Evolutionary conservation across 2,329 filamentous ascomycete species (phyloP).

Genomic region (Penicillium aurantiogriseum): DNA sequence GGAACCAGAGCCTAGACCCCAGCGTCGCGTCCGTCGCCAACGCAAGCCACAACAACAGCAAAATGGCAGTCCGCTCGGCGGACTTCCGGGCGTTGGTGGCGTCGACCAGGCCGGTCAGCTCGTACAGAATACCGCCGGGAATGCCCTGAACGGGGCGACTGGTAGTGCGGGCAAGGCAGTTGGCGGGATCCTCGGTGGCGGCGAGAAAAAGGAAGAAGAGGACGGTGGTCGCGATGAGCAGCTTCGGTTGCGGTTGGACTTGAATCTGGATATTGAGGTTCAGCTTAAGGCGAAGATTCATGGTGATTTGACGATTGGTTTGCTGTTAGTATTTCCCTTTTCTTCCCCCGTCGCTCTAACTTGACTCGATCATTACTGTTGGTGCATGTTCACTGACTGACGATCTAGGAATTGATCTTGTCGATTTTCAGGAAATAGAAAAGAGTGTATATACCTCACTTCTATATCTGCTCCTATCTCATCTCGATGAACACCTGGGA

Average conservation of each 20-base stretch:
- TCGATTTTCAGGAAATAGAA: constrained; percentile 2
- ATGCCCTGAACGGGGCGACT: constrained; percentile 46
- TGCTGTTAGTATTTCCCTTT: constrained; percentile 61
- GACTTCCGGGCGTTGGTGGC: constrained; percentile 46
- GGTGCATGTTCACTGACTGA: constrained; percentile 11
- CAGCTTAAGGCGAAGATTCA: constrained; percentile 82
- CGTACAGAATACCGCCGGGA: constrained; percentile 49
- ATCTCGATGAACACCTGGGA: background rate
- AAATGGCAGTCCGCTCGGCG: constrained; percentile 42
- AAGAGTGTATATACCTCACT: background rate
- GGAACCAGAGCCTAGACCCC: constrained; percentile 41
- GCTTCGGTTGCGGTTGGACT: constrained; percentile 68
- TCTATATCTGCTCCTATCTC: background rate
- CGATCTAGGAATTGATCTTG: constrained; percentile 10
- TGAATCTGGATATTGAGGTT: constrained; percentile 80
- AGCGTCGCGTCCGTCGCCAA: constrained; percentile 25
- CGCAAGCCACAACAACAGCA: constrained; percentile 51
- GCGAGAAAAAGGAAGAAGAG: constrained; percentile 42
- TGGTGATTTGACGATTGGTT: constrained; percentile 75
- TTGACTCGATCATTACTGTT: background rate
- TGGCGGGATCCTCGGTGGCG: constrained; percentile 38
- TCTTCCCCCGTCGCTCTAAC: background rate
- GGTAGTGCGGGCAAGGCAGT: constrained; percentile 45
- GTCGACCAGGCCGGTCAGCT: constrained; percentile 59
- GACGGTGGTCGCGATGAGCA: constrained; percentile 59